Conservation (phyloP, 78 protist genomes). For the Blattamonas nauphoetae region DNA sequence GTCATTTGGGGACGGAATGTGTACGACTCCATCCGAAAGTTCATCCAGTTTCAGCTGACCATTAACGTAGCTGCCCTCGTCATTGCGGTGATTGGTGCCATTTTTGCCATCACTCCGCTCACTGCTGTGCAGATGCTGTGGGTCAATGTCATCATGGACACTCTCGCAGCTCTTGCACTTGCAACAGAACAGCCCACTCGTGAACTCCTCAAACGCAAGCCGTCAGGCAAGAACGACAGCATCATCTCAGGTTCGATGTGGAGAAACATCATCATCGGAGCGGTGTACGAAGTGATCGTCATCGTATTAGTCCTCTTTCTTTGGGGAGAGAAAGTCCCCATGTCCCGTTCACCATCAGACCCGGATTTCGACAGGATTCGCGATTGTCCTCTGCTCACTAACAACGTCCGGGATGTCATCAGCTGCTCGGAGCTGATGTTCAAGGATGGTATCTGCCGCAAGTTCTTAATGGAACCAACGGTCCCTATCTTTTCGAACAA, state of each 20-base stretch:
- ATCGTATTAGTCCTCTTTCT: background rate
- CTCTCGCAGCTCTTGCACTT: slow-evolving; percentile 69
- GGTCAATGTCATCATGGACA: slow-evolving; percentile 69
- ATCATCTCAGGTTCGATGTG: slow-evolving; percentile 24
- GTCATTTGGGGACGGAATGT: slow-evolving; percentile 92
- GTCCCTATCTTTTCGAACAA: background rate
- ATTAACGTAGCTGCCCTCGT: slow-evolving; percentile 76
- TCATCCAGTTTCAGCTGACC: slow-evolving; percentile 88
- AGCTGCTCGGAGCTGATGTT: background rate
- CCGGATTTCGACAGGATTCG: background rate
- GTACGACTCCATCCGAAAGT: slow-evolving; percentile 28
- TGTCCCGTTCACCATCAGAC: background rate
- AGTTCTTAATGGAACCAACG: background rate
- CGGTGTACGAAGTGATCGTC: slow-evolving; percentile 13
- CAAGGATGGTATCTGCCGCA: background rate
- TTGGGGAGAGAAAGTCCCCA: background rate
- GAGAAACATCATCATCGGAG: slow-evolving; percentile 16
- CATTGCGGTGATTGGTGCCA: slow-evolving; percentile 51
- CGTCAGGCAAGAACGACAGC: slow-evolving; percentile 27
- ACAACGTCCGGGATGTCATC: background rate
- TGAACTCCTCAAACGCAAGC: slow-evolving; percentile 66
- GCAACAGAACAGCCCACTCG: slow-evolving; percentile 67
- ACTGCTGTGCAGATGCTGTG: slow-evolving; percentile 83
- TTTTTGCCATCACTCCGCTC: slow-evolving; percentile 49
- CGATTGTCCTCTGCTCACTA: background rate